Evolutionary conservation across 257 asterid species (phyloP), one percentile per base, ranked within the genome.

Genomic region (Solanum chaucha): DNA sequence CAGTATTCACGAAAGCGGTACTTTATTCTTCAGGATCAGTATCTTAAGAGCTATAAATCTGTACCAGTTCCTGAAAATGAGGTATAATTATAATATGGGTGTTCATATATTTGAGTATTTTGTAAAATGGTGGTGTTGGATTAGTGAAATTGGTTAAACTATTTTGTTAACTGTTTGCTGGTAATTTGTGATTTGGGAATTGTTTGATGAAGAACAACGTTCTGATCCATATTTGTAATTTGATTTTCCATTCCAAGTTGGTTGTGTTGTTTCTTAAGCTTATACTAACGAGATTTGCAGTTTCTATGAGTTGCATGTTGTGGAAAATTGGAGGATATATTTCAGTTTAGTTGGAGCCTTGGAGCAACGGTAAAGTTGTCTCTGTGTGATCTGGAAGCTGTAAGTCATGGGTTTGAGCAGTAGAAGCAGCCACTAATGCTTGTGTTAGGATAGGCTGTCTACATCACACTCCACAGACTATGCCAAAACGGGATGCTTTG

Each of bases 1-100:
- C 98, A 94, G 92, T 97, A 94, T 85, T 96, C 99, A 6, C 88
- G 98, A 40, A 94, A 95, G 74, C 93, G 98, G 35, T 97, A 94
- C 94, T 94, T 95, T 84, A 91, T 97, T 93, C 98, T 97, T 72
- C 96, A 93, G 48, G 98, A 95, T 91, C 97, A 95, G 86, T 85
- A 92, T 22, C 95, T 97, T 84, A 94, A 90, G 93, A 95, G 97
- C 89, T 97, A 91, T 92, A 97, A 96, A 93, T 94, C 98, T 55
- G 83, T 93, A 72, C 99, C 98, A 11, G 83, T 87, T 89, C 92
- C 95, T 1, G 88, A 87, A 4, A 88, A 92, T 24, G 95, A 97
- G 98, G 98, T 97, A 55, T 12, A 24, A 46, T 67, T 71, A 61
- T 30, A 5, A 41, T 83, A 6, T 59, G 17, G 26, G 14, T 32